Conservation (phyloP, 805 yeast genomes). For the Lachancea waltii region DNA sequence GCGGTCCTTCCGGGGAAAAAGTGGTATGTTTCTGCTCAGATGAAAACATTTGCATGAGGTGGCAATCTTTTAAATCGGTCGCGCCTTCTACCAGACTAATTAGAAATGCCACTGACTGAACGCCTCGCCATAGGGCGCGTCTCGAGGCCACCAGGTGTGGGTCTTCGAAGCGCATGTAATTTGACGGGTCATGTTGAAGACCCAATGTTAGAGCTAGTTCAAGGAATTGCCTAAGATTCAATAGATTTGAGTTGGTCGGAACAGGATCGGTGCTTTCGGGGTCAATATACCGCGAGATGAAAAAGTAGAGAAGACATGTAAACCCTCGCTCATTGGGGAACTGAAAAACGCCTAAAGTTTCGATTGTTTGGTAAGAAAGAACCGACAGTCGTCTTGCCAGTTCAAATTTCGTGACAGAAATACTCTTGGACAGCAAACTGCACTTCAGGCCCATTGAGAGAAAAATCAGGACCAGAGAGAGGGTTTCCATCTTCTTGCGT, state of each 20-base stretch:
- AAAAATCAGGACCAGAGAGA: conserved; percentile 1
- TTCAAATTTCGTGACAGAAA: neutral
- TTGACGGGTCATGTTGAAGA: conserved; percentile 12
- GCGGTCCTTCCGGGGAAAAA: neutral
- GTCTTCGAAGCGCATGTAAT: conserved; percentile 10
- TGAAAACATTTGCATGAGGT: conserved; percentile 10
- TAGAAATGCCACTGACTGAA: conserved; percentile 15
- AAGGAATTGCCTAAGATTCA: conserved; percentile 7
- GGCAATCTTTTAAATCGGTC: conserved; percentile 2
- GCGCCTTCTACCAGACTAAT: conserved; percentile 10
- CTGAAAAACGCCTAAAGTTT: conserved; percentile 13
- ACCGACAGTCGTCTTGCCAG: conserved; percentile 11
- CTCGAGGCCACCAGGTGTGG: neutral
- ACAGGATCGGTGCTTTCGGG: conserved; percentile 11
- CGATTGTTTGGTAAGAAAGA: conserved; percentile 12
- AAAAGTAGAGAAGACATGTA: conserved; percentile 12
- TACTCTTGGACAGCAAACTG: neutral
- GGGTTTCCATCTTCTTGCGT: conserved; percentile 1
- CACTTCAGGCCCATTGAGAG: conserved; percentile 1
- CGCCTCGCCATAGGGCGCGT: conserved; percentile 15
- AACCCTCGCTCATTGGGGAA: conserved; percentile 15
- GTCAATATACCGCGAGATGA: conserved; percentile 12
- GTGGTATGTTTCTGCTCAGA: neutral
- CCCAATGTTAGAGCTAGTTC: conserved; percentile 11
- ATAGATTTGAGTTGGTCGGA: conserved; percentile 8